Base-by-base conservation (phyloP, 1,139 yeast species). In the Debaryomyces fabryi region DNA sequence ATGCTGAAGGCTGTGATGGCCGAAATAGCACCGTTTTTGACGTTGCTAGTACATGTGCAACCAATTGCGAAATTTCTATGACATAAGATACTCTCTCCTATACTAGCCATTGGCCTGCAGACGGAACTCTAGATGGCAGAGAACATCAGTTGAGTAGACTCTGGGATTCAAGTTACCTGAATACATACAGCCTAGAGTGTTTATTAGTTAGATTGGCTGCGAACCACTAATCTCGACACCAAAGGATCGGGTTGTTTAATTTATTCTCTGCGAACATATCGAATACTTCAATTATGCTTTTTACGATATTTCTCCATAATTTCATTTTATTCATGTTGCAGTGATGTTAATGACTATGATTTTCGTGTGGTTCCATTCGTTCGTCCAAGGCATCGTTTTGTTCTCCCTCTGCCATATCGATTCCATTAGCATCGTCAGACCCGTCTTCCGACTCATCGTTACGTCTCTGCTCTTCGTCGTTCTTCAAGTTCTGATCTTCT, bases 401-500 rank as follows among this genome's bases (percentile, higher is more conserved):
- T 15, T 43, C 45, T 16, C 44, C 47, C n/a, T 41, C 43, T 23
- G 44, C 29, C 6, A 15, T 39, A n/a, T 41, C 49, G 29, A 27
- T 25, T 25, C 50, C 49, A 25, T 35, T n/a, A n/a, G 24, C 39
- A 20, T 40, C 25, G 5, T 16, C 35, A 15, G 5, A 9, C 27
- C 46, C 52, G 25, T 32, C 40, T 15, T 46, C 49, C 3, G 45
- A 32, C 18, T 40, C 49, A 13, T 36, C 46, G 16, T 39, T 27
- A 24, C 46, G 44, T 9, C 48, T 21, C 27, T 48, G 35, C 7
- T 35, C 48, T 15, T 48, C 52, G 32, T 56, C 51, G 13, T 39
- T 42, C 36, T 49, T 51, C 35, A 46, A 38, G 34, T 46, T 46
- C 35, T 46, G 49, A 21, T 52, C 57, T 40, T 60, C 64, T 38